Conservation (phyloP, 2,329 filamentous ascomycete genomes). For the Trichoderma guizhouense region DNA sequence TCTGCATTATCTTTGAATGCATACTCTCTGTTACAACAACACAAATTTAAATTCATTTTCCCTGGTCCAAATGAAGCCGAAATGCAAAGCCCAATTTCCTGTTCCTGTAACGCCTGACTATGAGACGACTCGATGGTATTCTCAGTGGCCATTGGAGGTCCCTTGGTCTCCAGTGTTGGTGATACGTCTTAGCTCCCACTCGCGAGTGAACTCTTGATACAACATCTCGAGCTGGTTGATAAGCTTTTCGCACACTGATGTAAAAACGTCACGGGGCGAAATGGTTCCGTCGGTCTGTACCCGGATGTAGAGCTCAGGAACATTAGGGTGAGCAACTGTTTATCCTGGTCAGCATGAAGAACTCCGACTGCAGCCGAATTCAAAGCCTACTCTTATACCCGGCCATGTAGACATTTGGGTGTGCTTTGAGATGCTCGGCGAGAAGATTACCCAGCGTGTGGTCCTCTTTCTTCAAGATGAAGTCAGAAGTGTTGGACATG, state of each 20-base stretch:
- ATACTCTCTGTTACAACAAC: neutral
- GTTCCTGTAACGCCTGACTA: slow-evolving; percentile 27
- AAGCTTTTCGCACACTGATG: slow-evolving; percentile 76
- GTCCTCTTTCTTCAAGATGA: slow-evolving; percentile 94
- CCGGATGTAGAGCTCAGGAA: slow-evolving; percentile 64
- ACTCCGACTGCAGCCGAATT: slow-evolving; percentile 27
- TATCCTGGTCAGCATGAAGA: slow-evolving; percentile 17
- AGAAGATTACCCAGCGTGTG: slow-evolving; percentile 93
- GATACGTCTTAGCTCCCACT: slow-evolving; percentile 86
- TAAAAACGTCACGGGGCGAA: slow-evolving; percentile 83
- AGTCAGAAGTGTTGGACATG: slow-evolving; percentile 92
- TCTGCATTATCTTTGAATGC: neutral
- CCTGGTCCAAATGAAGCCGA: slow-evolving; percentile 7
- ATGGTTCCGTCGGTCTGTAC: slow-evolving; percentile 89
- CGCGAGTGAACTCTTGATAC: slow-evolving; percentile 85
- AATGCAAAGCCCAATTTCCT: slow-evolving; percentile 16
- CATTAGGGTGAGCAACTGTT: slow-evolving; percentile 56
- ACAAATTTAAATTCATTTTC: neutral
- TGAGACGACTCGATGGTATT: neutral
- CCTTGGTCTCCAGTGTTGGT: slow-evolving; percentile 62
- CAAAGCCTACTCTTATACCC: slow-evolving; percentile 76
- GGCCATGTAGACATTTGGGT: slow-evolving; percentile 80
- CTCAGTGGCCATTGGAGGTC: slow-evolving; percentile 36
- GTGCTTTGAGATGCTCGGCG: slow-evolving; percentile 78
- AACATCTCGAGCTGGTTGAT: slow-evolving; percentile 77